Percentiles rank a stretch among this genome's conserved stretches.
These are phyloP conservation scores for Penicillium crystallinum DNA, from an alignment of 495 filamentous ascomycete genomes.

Conservation along the genomic window DNA sequence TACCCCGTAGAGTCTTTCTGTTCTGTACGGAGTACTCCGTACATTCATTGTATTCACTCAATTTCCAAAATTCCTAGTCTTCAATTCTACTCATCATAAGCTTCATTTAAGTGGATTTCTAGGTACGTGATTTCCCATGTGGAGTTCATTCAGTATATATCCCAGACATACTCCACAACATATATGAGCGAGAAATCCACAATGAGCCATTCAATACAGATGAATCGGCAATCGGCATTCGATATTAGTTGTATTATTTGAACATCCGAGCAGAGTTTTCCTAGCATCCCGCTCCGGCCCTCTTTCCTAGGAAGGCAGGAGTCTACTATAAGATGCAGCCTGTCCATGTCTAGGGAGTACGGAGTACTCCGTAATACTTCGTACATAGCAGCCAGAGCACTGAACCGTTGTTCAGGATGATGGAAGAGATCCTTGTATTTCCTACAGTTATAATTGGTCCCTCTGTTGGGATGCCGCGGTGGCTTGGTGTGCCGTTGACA, in stretches of 20 bases:
- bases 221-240: no score
- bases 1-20: no score
- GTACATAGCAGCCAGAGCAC: neutral
- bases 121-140: no score
- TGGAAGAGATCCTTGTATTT: neutral
- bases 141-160: no score
- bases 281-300: neutral
- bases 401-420: neutral
- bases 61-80: no score
- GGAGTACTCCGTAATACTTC: neutral
- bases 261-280: neutral
- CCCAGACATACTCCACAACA: no score
- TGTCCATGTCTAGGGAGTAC: neutral
- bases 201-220: no score
- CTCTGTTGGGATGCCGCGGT: neutral
- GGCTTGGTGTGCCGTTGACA: conserved; percentile 2
- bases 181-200: no score
- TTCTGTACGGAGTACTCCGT: neutral
- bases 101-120: no score
- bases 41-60: no score
- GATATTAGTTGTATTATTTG: no score
- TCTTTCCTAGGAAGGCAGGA: neutral
- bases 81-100: no score
- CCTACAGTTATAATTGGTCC: neutral
- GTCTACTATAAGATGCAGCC: neutral